Base-by-base conservation (phyloP, 352 stramenopile species). In the Phytopythium cucurbitacearum region DNA sequence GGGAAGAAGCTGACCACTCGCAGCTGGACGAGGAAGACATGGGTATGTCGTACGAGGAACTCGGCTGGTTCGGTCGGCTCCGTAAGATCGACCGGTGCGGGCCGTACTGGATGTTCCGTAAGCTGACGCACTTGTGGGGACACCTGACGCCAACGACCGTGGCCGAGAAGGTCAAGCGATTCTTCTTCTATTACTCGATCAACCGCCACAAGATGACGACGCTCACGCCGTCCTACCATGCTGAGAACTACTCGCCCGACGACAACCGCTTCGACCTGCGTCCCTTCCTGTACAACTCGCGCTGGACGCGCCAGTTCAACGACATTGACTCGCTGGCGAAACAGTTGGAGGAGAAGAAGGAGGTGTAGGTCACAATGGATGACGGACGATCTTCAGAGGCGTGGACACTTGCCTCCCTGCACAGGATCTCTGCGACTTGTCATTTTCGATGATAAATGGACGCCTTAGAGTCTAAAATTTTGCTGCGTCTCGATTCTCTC, bases 191-290 rank as follows among this genome's bases (percentile, higher is more conserved):
- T 69, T 99, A 99, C 73, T 85, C 87, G 28, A 73, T 99, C 57
- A 99, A 99, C 76, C 89, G 97, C 28, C 97, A 99, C 85, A 99
- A 99, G 73, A 99, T 99, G 92, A 99, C 95, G 51, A 99, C 95
- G 16, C 81, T 99, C 43, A 99, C 97, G 47, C 97, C 97, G 39
- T 94, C 94, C 36, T 99, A 99, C 80, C 97, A 99, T 69, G 96
- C 95, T 15, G 97, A 99, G 71, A 96, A 92, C 67, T 99, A 99
- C 73, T 98, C 90, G 36, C 96, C 96, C 6, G 97, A 99, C 71
- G 97, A 99, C 80, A 99, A 99, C 81, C 92, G 93, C 40, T 99
- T 99, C 70, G 97, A 99, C 72, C 60, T 98, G 57, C 87, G 97
- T 13, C 97, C 91, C 52, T 99, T 99, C 76, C 76, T 99, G 21